phyloP scores from a whole-genome alignment of 176 grass and related monocot species.

The Oryza glumipatula region DNA sequence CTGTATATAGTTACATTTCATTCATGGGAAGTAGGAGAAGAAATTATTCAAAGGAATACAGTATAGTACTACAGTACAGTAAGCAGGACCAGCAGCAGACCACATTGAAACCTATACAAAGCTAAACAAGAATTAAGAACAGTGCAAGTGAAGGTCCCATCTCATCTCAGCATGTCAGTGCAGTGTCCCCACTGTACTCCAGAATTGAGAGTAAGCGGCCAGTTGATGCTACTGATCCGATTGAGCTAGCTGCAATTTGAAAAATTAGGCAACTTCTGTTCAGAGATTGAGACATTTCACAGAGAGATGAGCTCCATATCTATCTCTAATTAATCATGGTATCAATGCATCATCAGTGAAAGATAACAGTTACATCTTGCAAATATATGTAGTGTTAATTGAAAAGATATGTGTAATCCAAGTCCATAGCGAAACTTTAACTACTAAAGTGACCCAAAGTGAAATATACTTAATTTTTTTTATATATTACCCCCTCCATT shows the following conservation, averaged over 20 bases:
- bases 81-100: not conserved
- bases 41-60: not conserved
- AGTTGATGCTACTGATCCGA: not conserved
- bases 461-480: no score
- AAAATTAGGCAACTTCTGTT: not conserved
- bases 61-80: not conserved
- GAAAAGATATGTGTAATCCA: no score
- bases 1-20: not conserved
- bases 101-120: not conserved
- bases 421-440: no score
- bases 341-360: no score
- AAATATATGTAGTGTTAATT: no score
- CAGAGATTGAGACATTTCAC: not conserved
- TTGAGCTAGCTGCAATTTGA: not conserved
- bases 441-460: no score
- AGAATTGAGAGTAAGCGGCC: not conserved
- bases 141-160: not conserved
- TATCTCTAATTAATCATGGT: no score
- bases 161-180: not conserved
- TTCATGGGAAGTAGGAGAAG: not conserved
- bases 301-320: not conserved
- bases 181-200: not conserved
- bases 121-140: not conserved
- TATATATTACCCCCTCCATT: no score
- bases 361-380: no score